Base-by-base conservation (phyloP, 306 rosid species). In the Vicia villosa region DNA sequence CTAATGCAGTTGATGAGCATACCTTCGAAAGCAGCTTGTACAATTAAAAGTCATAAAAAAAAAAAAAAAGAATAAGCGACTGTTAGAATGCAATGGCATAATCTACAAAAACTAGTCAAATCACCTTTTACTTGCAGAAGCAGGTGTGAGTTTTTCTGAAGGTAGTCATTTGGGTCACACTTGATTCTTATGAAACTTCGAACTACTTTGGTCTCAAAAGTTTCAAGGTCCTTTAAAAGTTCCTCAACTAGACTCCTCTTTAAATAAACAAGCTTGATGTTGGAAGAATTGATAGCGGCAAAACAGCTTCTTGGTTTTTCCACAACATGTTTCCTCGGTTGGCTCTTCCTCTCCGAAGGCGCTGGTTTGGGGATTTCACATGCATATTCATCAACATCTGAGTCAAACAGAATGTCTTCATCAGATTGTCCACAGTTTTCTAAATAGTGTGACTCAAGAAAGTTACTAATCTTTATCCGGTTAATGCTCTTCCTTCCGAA, bases 121-220 rank as follows among this genome's bases (percentile, higher is more conserved):
- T 65, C 75, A 90, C 96, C 89, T 69, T 82, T 79, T 60, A 92
- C 88, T 78, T 85, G 98, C 65, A 89, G 84, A 24, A 92, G 95
- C 80, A 73, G 84, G 76, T 89, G 88, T 59, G 96, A 82, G 68
- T 90, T 85, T 68, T 80, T 92, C 88, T 86, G 98, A 65, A 80
- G 88, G 69, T 82, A 89, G 76, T 92, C 96, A 69, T 89, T 83
- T 3, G 93, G 96, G 66, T 90, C 96, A 51, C 87, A 68, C 78
- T 70, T 92, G 60, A 79, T 82, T 83, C 96, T 84, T 61, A 92
- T 81, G 80, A 88, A 85, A 77, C 96, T 86, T 61, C 98, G 91
- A 60, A 82, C 77, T 55, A 92, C 77, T 76, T 92, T 92, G n/a
- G 46, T 55, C 77, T 89, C 91, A 52, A 84, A 82, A 52, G 75